Evolutionary conservation across 805 yeast genomes (phyloP), one percentile per base, ranked within the genome.

Genomic region (Phaffomyces opuntiae): DNA sequence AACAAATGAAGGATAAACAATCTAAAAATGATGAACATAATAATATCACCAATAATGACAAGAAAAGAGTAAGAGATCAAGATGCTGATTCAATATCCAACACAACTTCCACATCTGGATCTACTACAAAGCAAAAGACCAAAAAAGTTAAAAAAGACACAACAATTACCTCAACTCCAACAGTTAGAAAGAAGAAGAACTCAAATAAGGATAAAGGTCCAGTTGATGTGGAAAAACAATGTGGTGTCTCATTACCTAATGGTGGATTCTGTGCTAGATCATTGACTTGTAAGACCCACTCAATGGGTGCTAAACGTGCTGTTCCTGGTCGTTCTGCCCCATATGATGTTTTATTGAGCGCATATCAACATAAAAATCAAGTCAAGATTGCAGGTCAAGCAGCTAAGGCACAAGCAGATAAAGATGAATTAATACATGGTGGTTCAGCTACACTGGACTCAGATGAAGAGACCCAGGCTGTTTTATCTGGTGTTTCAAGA

Each of bases 241-340:
- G 99, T 72, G 99, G 99, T 64, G 98, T 93, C 12, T 85, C 87
- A 7, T 68, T 93, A 49, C 89, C 96, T 0, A 85, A 83, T 53
- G 98, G 97, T n/a, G 96, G 95, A 0, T 83, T 81, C 54, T 93
- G 99, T 72, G 97, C 97, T 5, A 75, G 99, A 42, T 89, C 97
- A 0, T 71, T 93, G 49, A 93, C 99, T 0, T 93, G 99, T 73
- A 93, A 93, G 62, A 89, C 97, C 0, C 99, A 93, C 65, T 87
- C 98, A 1, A 90, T 93, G 96, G 97, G 97, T 32, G 96, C 97
- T 26, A 93, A 93, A 59, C 77, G 99, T 55, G 90, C 96, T 1
- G 99, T 93, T 19, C 81, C 79, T 16, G 99, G 99, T 11, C 75
- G 99, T 56, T 81, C 95, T 33, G 90, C 93, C 8, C 89, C 96